Conservation (phyloP, 148 eudicot species). For the Nyssa sinensis region DNA sequence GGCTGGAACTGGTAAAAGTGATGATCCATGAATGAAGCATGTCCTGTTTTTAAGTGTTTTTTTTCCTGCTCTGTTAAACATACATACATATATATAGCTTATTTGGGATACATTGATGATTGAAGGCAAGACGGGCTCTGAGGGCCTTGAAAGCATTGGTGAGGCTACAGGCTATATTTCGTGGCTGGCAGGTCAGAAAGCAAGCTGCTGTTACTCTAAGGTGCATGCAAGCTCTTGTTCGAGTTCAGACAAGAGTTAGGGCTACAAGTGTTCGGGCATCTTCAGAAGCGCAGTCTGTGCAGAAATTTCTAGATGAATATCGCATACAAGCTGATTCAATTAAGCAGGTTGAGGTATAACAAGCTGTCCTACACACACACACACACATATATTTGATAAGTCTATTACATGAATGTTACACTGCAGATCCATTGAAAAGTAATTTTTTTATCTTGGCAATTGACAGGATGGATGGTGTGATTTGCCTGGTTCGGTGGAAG, state of each 20-base stretch:
- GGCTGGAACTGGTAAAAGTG: too few species aligned
- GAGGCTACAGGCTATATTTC: conserved; percentile 80
- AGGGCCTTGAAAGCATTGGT: conserved; percentile 84
- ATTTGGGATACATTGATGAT: too few species aligned
- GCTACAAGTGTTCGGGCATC: too few species aligned
- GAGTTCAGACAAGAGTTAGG: too few species aligned
- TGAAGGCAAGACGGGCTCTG: conserved; percentile 81
- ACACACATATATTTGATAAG: too few species aligned
- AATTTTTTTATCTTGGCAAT: neutral
- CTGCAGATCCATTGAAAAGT: too few species aligned
- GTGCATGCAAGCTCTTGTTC: conserved; percentile 98
- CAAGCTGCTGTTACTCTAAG: conserved; percentile 79
- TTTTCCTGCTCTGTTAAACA: too few species aligned
- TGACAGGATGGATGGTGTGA: conserved; percentile 82
- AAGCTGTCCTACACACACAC: neutral
- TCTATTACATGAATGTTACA: neutral
- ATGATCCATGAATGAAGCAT: too few species aligned
- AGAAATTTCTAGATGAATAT: conserved; percentile 15
- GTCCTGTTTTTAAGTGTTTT: too few species aligned
- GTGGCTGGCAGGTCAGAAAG: conserved; percentile 81
- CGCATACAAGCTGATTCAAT: conserved; percentile 22
- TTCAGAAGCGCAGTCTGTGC: neutral
- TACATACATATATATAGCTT: too few species aligned
- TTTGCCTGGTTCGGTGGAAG: conserved; percentile 66
- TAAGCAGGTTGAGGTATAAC: conserved; percentile 56